These are phyloP conservation scores for Talaromyces sp. DNA, from an alignment of 2,329 filamentous ascomycete species.

Conservation along the genomic window DNA sequence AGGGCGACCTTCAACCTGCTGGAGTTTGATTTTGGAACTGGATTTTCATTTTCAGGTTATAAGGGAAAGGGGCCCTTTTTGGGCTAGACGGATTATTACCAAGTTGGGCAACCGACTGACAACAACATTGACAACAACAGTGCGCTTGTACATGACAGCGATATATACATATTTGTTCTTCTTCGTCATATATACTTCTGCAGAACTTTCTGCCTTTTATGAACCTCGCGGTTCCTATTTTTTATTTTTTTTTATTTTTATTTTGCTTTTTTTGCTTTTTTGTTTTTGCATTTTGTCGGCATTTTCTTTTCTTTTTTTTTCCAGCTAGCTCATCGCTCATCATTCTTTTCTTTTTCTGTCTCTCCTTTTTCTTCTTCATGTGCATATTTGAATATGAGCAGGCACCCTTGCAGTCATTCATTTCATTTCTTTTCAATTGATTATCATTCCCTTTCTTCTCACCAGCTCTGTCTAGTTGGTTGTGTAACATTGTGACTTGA, in stretches of 20 bases:
- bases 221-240: background rate
- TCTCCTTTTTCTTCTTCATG: background rate
- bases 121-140: background rate
- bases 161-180: constrained; percentile 1
- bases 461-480: background rate
- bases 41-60: background rate
- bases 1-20: constrained; percentile 12
- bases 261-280: background rate
- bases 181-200: constrained; percentile 2
- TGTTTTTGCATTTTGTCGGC: background rate
- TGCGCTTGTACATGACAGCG: constrained; percentile 2
- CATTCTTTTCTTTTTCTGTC: background rate
- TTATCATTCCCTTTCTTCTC: background rate
- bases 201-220: background rate
- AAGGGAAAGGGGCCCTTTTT: background rate
- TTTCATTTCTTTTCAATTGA: background rate
- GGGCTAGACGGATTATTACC: background rate
- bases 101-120: constrained; percentile 6
- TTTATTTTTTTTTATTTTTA: background rate
- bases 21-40: constrained; percentile 1
- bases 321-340: background rate
- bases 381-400: background rate
- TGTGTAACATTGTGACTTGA: background rate
- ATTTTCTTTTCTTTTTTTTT: background rate
- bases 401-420: background rate